These are phyloP conservation scores for Fusarium succisae DNA, from an alignment of 2,329 filamentous ascomycete species.

Conservation along the genomic window DNA sequence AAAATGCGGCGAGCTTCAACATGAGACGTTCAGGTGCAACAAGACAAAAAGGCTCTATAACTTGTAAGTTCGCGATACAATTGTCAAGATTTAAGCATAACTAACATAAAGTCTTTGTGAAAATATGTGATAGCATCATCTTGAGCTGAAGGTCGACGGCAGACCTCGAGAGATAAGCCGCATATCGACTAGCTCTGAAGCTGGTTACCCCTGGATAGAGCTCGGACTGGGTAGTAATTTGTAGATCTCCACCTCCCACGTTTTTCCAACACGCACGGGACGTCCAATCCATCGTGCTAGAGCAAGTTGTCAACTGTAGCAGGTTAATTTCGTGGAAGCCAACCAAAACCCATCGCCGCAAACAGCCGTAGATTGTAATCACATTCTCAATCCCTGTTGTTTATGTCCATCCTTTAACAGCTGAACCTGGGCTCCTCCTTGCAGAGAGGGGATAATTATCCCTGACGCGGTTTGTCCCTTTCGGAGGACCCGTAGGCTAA, in stretches of 20 bases:
- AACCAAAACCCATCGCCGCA: slow-evolving; percentile 6
- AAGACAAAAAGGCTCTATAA: background rate
- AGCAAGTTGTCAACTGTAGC: slow-evolving; percentile 13
- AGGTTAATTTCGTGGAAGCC: slow-evolving; percentile 15
- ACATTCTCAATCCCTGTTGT: slow-evolving; percentile 8
- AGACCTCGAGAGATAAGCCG: background rate
- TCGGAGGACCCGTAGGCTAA: slow-evolving; percentile 21
- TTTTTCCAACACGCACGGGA: slow-evolving; percentile 10
- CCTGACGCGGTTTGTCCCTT: slow-evolving; percentile 20
- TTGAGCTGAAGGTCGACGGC: background rate
- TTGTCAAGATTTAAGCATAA: background rate
- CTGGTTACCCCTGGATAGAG: slow-evolving; percentile 31
- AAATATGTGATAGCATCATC: background rate
- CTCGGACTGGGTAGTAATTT: slow-evolving; percentile 23
- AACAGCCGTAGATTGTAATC: background rate
- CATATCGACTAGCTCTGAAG: slow-evolving; percentile 15
- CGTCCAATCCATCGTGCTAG: slow-evolving; percentile 16
- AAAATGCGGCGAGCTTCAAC: slow-evolving; percentile 13
- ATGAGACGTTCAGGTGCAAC: slow-evolving; percentile 17
- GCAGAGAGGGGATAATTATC: background rate
- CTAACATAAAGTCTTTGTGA: background rate
- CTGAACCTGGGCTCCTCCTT: background rate
- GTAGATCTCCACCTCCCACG: slow-evolving; percentile 31
- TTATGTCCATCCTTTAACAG: background rate
- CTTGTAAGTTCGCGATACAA: background rate